Base-by-base conservation (phyloP, 495 filamentous ascomycete genomes). In the Aspergillus indologenus region DNA sequence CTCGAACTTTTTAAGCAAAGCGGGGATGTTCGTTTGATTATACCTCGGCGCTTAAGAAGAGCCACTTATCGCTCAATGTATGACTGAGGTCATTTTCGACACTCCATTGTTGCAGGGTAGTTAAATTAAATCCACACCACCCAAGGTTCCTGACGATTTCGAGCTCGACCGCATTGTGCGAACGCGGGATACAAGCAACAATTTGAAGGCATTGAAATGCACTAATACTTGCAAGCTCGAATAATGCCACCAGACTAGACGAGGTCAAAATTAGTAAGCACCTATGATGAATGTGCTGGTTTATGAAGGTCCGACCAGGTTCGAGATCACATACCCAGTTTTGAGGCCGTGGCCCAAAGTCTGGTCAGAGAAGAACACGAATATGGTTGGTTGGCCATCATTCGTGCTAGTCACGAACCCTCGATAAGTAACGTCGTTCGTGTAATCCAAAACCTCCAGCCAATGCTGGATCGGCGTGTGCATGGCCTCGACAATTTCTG, bases 361-460 rank as follows among this genome's bases (percentile, higher is more conserved):
- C 46, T 77, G 74, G 48, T 82, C 76, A 71, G n/a, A n/a, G n/a
- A 97, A 90, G 80, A 97, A 97, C 61, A 92, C 83, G 73, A 96
- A 95, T 64, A 97, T 72, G 18, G 86, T 85, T 71, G 81, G 89
- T 71, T 90, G 82, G 21, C 81, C 34, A 40, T 40, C 83, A 58
- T 74, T 76, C 56, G 75, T 68, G 42, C 78, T 85, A 22, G 83
- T 81, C 46, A 95, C 83, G 62, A 96, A 96, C 40, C 89, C 92
- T 55, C 91, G 83, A 74, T 96, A 95, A 67, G 86, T 87, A 43
- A 83, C 82, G 59, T 90, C 91, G 58, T 88, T 86, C 31, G 83
- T 82, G 69, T 96, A 97, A 73, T 97, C 91, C 88, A 89, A 92
- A 31, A 96, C 82, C 69, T 96, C 92, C 61, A 96, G 68, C 79